Percentiles rank a stretch among this genome's conserved stretches.
Evolutionary conservation across 495 filamentous ascomycete genomes (phyloP).

Genomic region (Hypoxylon rickii): DNA sequence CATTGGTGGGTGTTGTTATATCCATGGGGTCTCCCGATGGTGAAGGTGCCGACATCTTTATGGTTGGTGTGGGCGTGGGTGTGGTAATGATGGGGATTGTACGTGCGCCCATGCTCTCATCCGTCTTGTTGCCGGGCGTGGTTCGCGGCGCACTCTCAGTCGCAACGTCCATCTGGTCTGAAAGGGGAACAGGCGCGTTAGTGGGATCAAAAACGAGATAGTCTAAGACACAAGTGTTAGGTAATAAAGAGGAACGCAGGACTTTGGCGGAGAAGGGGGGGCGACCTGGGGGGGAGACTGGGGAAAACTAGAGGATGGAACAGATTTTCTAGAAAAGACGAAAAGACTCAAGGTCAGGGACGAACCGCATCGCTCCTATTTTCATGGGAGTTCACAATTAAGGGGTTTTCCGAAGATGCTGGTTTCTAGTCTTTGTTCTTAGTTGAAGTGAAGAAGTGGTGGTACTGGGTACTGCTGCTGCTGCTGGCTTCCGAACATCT

Average conservation of each 20-base stretch:
- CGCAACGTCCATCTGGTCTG: conserved; percentile 54
- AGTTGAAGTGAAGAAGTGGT: too few species aligned
- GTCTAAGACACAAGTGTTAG: conserved; percentile 27
- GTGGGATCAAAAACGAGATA: conserved; percentile 14
- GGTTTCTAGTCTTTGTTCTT: conserved; percentile 20
- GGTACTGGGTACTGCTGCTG: too few species aligned
- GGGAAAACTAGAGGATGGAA: too few species aligned
- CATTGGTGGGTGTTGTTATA: conserved; percentile 52
- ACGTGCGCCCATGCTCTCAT: conserved; percentile 49
- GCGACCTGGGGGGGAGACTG: too few species aligned
- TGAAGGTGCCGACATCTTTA: conserved; percentile 55
- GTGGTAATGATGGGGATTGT: conserved; percentile 53
- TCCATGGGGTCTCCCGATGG: conserved; percentile 56
- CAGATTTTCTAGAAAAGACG: conserved; percentile 31
- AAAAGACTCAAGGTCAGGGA: conserved; percentile 1
- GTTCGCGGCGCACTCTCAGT: conserved; percentile 54
- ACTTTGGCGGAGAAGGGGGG: conserved; percentile 18
- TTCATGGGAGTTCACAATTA: conserved; percentile 16
- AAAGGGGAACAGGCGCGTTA: conserved; percentile 24
- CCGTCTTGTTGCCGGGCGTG: conserved; percentile 42
- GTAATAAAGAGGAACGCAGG: conserved; percentile 27
- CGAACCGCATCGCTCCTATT: conserved; percentile 34
- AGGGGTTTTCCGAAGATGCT: conserved; percentile 21
- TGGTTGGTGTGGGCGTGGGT: conserved; percentile 44
- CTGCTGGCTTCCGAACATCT: conserved; percentile 31